Evolutionary conservation across 768 basidiomycete species (phyloP).

Genomic region (Phylloporus arenicola): DNA sequence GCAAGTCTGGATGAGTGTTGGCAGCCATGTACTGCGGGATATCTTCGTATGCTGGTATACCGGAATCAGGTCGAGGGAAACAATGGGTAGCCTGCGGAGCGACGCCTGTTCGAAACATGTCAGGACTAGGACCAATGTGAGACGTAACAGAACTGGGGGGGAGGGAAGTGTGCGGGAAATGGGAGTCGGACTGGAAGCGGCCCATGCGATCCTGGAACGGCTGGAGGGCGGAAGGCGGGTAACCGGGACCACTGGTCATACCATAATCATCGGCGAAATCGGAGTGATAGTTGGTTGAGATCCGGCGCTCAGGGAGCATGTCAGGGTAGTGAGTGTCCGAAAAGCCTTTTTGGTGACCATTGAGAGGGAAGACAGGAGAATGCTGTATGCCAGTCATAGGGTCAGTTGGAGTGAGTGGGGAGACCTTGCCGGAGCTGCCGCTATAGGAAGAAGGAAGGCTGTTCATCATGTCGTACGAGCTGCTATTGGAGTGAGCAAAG

Average conservation of each 20-base stretch:
- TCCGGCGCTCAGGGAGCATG: constrained; percentile 52
- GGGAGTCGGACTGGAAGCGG: constrained; percentile 51
- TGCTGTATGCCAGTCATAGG: constrained; percentile 54
- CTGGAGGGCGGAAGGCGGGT: constrained; percentile 47
- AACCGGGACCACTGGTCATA: constrained; percentile 42
- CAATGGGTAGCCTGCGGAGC: constrained; percentile 66
- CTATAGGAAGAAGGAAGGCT: constrained; percentile 57
- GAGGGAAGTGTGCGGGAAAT: constrained; percentile 43
- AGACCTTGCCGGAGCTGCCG: constrained; percentile 63
- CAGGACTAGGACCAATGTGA: constrained; percentile 47
- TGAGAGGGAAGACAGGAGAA: constrained; percentile 45
- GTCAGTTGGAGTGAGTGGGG: constrained; percentile 69
- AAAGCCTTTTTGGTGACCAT: constrained; percentile 49
- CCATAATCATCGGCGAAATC: constrained; percentile 65
- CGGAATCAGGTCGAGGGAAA: constrained; percentile 46
- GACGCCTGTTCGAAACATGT: constrained; percentile 57
- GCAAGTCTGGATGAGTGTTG: constrained; percentile 50
- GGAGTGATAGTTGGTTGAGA: constrained; percentile 47
- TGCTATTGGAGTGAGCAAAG: constrained; percentile 47
- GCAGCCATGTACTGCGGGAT: constrained; percentile 52
- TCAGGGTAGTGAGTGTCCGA: constrained; percentile 53
- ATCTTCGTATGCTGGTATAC: constrained; percentile 50
- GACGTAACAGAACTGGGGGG: constrained; percentile 40
- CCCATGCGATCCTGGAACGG: constrained; percentile 55
- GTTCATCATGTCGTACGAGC: constrained; percentile 62